phyloP scores from a whole-genome alignment of 148 eudicot species.

The Cornus kousa region DNA sequence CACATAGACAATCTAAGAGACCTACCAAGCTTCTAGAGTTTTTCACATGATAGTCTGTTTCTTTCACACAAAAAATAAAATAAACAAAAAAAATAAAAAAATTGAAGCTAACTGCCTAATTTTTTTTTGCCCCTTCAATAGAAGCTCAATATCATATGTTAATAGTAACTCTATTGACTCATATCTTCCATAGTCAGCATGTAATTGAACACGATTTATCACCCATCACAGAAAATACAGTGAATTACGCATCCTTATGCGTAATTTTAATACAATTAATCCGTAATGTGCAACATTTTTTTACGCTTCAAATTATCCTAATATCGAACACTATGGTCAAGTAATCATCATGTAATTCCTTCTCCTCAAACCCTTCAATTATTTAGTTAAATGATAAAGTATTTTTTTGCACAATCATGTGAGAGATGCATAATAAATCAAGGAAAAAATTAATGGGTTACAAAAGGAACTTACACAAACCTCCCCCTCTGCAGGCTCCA shows the following conservation, averaged over 20 bases:
- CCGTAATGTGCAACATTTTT: not conserved
- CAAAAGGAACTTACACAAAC: conserved; percentile 57
- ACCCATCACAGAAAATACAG: not conserved
- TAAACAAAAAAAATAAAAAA: no score
- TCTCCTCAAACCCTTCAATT: not conserved
- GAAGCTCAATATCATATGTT: not conserved
- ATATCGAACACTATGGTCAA: no score
- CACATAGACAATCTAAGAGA: no score
- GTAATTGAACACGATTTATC: not conserved
- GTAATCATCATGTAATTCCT: not conserved
- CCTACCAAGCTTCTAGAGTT: no score
- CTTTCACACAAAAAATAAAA: no score
- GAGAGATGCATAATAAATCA: not conserved
- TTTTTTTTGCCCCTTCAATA: not conserved
- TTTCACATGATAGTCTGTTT: no score
- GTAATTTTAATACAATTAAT: not conserved
- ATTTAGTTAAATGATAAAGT: not conserved
- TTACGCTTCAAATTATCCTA: not conserved
- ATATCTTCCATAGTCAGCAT: not conserved
- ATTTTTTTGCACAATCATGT: not conserved
- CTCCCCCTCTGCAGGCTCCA: conserved; percentile 78
- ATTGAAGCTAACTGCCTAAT: no score
- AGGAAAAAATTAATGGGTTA: not conserved
- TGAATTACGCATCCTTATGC: not conserved
- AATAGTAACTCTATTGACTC: not conserved